phyloP scores from a whole-genome alignment of 768 basidiomycete genomes.

The Pisolithus orientalis region DNA sequence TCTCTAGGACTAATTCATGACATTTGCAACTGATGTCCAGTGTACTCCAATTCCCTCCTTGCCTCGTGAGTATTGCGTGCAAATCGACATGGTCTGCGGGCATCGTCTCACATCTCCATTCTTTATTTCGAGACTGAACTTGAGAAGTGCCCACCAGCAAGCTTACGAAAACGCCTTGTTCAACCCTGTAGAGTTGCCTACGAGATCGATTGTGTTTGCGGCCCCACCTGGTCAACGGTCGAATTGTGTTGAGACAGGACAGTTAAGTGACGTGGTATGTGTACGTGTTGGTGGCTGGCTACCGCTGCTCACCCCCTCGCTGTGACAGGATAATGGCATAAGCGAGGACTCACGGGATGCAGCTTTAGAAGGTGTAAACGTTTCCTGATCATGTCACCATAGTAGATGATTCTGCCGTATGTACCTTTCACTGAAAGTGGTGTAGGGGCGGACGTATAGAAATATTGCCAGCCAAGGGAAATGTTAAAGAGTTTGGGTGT shows the following conservation, averaged over 20 bases:
- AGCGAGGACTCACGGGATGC: slow-evolving; percentile 15
- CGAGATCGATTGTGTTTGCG: slow-evolving; percentile 18
- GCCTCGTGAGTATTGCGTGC: slow-evolving; percentile 14
- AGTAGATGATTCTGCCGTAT: neutral
- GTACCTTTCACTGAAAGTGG: no score
- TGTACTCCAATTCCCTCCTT: slow-evolving; percentile 26
- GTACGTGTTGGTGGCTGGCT: neutral
- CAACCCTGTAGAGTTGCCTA: slow-evolving; percentile 7
- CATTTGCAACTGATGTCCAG: slow-evolving; percentile 1
- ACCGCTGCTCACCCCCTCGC: neutral
- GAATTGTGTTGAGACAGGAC: neutral
- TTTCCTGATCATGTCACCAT: neutral
- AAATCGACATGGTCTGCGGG: no score
- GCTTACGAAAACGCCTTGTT: slow-evolving; percentile 2
- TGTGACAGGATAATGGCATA: neutral
- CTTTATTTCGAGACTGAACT: slow-evolving; percentile 14
- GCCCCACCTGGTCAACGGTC: slow-evolving; percentile 8
- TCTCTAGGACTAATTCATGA: neutral
- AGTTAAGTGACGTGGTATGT: neutral
- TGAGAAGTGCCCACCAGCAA: slow-evolving; percentile 16
- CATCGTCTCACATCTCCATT: no score
- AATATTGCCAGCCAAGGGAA: no score
- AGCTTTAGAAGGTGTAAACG: neutral
- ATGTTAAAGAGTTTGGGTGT: no score
- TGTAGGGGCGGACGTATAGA: no score